A percentile compares a stretch with the other conserved stretches of the same genome.
phyloP scores from a whole-genome alignment of 768 basidiomycete genomes.

The Lyophyllum decastes region DNA sequence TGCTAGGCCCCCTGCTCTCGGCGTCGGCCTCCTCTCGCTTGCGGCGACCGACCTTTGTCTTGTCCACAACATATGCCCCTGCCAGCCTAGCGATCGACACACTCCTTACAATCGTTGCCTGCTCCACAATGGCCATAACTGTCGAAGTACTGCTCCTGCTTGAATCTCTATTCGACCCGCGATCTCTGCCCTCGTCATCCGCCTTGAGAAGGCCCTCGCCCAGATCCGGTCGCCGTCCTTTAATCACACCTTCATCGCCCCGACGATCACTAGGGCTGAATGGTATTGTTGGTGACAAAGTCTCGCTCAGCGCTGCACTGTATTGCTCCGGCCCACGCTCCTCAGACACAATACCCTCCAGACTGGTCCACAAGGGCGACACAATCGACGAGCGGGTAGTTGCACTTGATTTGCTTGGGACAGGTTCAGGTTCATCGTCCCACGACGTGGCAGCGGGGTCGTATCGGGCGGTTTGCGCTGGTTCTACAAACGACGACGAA shows the following conservation, averaged over 20 bases:
- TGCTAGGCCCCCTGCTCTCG: neutral
- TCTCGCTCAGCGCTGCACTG: slow-evolving; percentile 27
- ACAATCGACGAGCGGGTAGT: slow-evolving; percentile 2
- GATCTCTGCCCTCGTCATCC: slow-evolving; percentile 6
- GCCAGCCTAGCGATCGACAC: slow-evolving; percentile 51
- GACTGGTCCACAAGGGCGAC: slow-evolving; percentile 15
- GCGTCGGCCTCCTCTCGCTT: slow-evolving; percentile 11
- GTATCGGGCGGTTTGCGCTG: slow-evolving; percentile 18
- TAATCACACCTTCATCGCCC: neutral
- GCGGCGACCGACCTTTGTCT: slow-evolving; percentile 15
- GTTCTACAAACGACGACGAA: slow-evolving; percentile 21
- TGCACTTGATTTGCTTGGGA: neutral
- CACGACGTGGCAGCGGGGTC: slow-evolving; percentile 15
- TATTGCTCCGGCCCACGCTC: neutral
- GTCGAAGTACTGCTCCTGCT: slow-evolving; percentile 48
- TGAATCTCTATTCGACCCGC: slow-evolving; percentile 41
- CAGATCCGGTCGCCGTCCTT: slow-evolving; percentile 1
- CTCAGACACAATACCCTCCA: slow-evolving; percentile 15
- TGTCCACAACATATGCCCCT: slow-evolving; percentile 51
- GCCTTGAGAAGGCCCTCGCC: slow-evolving; percentile 21
- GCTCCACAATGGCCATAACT: slow-evolving; percentile 36
- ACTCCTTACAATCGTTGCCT: slow-evolving; percentile 43
- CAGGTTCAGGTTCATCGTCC: slow-evolving; percentile 2
- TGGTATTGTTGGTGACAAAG: slow-evolving; percentile 28
- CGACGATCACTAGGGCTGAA: slow-evolving; percentile 4